phyloP scores from a whole-genome alignment of 495 filamentous ascomycete genomes.

The Penicillium steckii region DNA sequence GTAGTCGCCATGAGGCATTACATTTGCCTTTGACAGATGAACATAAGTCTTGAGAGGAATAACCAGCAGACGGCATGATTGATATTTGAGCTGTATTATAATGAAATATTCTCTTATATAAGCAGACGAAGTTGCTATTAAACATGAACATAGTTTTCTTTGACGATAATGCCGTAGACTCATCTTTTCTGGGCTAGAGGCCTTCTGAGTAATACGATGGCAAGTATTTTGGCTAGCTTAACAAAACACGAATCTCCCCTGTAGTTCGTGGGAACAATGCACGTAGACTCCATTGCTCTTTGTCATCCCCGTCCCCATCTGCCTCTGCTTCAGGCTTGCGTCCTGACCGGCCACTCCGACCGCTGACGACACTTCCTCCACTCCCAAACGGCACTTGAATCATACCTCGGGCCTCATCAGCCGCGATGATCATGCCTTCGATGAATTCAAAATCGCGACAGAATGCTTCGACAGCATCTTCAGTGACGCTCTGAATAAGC shows the following conservation, averaged over 20 bases:
- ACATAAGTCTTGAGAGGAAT: too few relatives aligned
- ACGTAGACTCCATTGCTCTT: constrained; percentile 52
- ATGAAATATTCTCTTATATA: too few relatives aligned
- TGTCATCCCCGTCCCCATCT: constrained; percentile 27
- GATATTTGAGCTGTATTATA: too few relatives aligned
- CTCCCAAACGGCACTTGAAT: constrained; percentile 27
- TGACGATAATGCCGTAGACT: too few relatives aligned
- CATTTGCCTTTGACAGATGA: too few relatives aligned
- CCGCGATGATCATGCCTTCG: constrained; percentile 64
- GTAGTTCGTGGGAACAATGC: constrained; percentile 79
- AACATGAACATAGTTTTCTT: too few relatives aligned
- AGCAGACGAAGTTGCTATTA: too few relatives aligned
- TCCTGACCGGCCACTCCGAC: constrained; percentile 24
- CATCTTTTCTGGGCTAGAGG: too few relatives aligned
- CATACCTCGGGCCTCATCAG: constrained; percentile 51
- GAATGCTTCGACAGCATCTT: constrained; percentile 82
- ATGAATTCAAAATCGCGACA: constrained; percentile 89
- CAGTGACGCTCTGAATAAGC: constrained; percentile 71
- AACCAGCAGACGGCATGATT: too few relatives aligned
- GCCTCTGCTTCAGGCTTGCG: constrained; percentile 14
- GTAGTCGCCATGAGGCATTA: too few relatives aligned
- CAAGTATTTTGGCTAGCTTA: constrained; percentile 44
- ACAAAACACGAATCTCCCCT: constrained; percentile 78
- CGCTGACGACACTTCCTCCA: constrained; percentile 27
- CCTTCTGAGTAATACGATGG: background rate